Percentiles rank a stretch among this genome's conserved stretches.
These are phyloP conservation scores for Ogataea chonburiensis DNA, from an alignment of 805 yeast genomes.

Conservation along the genomic window DNA sequence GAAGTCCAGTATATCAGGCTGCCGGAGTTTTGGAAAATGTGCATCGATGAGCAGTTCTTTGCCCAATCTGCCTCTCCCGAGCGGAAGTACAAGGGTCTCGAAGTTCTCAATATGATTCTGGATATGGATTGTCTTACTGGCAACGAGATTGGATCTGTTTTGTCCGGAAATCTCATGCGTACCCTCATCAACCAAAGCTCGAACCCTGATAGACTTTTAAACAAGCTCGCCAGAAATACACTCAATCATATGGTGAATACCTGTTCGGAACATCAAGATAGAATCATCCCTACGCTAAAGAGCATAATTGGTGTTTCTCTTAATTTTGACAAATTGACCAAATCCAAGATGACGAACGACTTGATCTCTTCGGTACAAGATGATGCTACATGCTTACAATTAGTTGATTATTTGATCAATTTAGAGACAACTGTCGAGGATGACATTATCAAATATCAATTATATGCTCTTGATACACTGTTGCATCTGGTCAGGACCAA, in stretches of 20 bases:
- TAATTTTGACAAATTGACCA: constrained; percentile 75
- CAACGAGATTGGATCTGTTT: constrained; percentile 30
- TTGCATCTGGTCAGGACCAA: constrained; percentile 32
- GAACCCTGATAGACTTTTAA: constrained; percentile 60
- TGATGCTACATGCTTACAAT: constrained; percentile 12
- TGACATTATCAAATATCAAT: constrained; percentile 25
- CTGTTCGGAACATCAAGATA: constrained; percentile 38
- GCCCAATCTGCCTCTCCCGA: constrained; percentile 77
- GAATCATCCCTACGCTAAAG: constrained; percentile 28
- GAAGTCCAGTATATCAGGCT: constrained; percentile 35
- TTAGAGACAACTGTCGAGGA: constrained; percentile 18
- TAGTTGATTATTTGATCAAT: constrained; percentile 14
- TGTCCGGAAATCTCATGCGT: constrained; percentile 68
- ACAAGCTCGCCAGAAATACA: constrained; percentile 61
- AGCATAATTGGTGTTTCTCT: constrained; percentile 52
- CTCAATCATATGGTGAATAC: constrained; percentile 42
- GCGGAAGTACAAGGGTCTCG: constrained; percentile 83
- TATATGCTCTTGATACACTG: constrained; percentile 29
- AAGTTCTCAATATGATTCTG: constrained; percentile 57
- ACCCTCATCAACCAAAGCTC: constrained; percentile 74
- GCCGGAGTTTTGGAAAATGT: constrained; percentile 74
- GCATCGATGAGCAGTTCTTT: constrained; percentile 79
- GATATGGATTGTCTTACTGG: constrained; percentile 21
- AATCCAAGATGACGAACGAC: constrained; percentile 60
- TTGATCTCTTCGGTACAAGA: constrained; percentile 32